Evolutionary conservation across 306 rosid species (phyloP).

Genomic region (Castanea crenata): DNA sequence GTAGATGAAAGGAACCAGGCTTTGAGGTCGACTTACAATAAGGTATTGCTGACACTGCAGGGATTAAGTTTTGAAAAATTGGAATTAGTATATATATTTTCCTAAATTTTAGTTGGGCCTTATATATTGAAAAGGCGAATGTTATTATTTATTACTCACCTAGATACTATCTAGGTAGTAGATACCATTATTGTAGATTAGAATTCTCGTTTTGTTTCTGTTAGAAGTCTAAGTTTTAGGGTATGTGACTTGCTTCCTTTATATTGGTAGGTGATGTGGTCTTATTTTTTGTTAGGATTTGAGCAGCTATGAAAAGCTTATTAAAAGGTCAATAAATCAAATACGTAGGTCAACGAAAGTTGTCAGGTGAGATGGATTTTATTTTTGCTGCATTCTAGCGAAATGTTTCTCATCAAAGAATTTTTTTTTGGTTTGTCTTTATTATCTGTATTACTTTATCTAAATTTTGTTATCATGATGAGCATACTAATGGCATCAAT

Average conservation of each 20-base stretch:
- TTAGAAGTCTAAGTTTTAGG: conserved; percentile 7
- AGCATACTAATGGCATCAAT: background rate
- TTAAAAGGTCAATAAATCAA: conserved; percentile 59
- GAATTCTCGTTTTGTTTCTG: background rate
- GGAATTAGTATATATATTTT: conserved; percentile 1
- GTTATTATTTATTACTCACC: background rate
- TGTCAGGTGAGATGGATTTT: conserved; percentile 58
- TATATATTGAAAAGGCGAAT: background rate
- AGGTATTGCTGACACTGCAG: conserved; percentile 47
- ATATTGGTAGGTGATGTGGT: conserved; percentile 4
- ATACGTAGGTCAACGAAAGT: conserved; percentile 64
- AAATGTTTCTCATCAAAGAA: background rate
- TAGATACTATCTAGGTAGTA: background rate
- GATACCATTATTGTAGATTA: background rate
- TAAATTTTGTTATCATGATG: background rate
- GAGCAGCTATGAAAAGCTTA: conserved; percentile 50
- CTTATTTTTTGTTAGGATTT: conserved; percentile 49
- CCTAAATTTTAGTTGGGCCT: background rate
- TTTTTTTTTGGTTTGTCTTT: background rate
- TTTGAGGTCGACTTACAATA: conserved; percentile 47
- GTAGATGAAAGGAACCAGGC: conserved; percentile 47
- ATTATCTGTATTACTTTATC: background rate
- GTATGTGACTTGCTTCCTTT: conserved; percentile 11
- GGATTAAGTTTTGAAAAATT: background rate
- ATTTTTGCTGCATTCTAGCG: background rate